phyloP scores from a whole-genome alignment of 2,329 filamentous ascomycete genomes.

The Aspergillus sp. region DNA sequence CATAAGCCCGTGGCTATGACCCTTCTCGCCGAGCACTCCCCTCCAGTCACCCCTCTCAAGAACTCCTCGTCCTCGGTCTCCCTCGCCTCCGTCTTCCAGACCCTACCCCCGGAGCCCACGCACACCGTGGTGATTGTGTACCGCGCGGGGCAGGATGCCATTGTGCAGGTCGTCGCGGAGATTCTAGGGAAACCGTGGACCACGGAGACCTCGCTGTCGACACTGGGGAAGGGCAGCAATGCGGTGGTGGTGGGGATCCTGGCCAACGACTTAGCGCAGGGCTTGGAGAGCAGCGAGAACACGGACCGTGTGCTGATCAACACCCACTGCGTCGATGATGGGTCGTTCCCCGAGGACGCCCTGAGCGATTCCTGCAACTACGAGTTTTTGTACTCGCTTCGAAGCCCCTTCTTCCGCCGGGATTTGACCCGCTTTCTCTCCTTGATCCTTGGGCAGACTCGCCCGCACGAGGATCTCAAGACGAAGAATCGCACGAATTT shows the following conservation, averaged over 20 bases:
- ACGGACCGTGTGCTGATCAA: conserved; percentile 68
- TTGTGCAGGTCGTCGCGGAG: conserved; percentile 74
- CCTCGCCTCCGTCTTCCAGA: conserved; percentile 7
- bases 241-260: conserved; percentile 67
- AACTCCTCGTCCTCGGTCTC: conserved; percentile 12
- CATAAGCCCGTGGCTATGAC: conserved; percentile 33
- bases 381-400: conserved; percentile 77
- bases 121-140: conserved; percentile 63
- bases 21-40: conserved; percentile 24
- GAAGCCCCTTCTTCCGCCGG: conserved; percentile 66
- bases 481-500: conserved; percentile 76
- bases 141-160: conserved; percentile 68
- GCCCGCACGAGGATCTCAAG: conserved; percentile 69
- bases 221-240: conserved; percentile 55
- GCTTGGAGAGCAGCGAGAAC: conserved; percentile 59
- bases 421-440: conserved; percentile 78
- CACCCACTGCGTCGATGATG: conserved; percentile 70
- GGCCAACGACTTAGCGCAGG: conserved; percentile 55
- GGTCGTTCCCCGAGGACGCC: conserved; percentile 65
- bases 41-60: conserved; percentile 23
- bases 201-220: conserved; percentile 57
- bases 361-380: conserved; percentile 74
- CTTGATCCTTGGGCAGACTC: conserved; percentile 75
- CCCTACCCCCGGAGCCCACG: conserved; percentile 15
- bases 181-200: conserved; percentile 73